Evolutionary conservation across 1,139 yeast genomes (phyloP), one percentile per base, ranked within the genome.

Genomic region (Diutina siamensis): DNA sequence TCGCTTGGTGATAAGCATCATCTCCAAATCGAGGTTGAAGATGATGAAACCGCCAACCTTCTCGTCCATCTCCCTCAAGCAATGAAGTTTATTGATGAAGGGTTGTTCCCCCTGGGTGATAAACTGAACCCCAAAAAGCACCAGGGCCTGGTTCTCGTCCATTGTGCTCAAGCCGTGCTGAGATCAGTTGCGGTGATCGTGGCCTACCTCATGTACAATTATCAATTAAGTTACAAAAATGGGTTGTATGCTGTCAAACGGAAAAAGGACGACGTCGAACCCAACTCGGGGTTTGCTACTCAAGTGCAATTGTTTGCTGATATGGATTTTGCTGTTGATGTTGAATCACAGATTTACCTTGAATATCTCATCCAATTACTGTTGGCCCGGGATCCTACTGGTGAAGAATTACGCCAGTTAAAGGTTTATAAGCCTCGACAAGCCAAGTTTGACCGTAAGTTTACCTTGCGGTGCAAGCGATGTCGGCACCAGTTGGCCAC

Each of bases 151-250:
- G 65, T 83, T 0, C 64, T 79, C 44, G 66, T 83, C 4, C 86
- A 83, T 57, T 83, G 94, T 58, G 86, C 88, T 47, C 96, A 95
- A 28, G 98, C 98, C 1, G 76, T 80, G 25, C 85, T 95, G 2
- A 67, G 98, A 52, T 83, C 95, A 1, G 86, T 78, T 0, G 66
- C 94, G 0, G 67, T 87, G 31, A 67, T 80, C 13, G 71, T 80
- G 38, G 94, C 95, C 2, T 92, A 83, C 59, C 62, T 92, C 50
- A 88, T 92, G 94, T 75, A 76, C 56, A 73, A 76, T 50, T 79
- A 82, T 60, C 72, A 76, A 8, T 69, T 86, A 58, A 63, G 67
- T 8, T 63, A 77, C 17, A 67, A 73, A 12, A 80, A 80, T 50
- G 83, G 96, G 0, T 55, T 85, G 9, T 79, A 83, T 60, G 88